Conservation (phyloP, 148 eudicot genomes). For the Chenopodium suecicum region DNA sequence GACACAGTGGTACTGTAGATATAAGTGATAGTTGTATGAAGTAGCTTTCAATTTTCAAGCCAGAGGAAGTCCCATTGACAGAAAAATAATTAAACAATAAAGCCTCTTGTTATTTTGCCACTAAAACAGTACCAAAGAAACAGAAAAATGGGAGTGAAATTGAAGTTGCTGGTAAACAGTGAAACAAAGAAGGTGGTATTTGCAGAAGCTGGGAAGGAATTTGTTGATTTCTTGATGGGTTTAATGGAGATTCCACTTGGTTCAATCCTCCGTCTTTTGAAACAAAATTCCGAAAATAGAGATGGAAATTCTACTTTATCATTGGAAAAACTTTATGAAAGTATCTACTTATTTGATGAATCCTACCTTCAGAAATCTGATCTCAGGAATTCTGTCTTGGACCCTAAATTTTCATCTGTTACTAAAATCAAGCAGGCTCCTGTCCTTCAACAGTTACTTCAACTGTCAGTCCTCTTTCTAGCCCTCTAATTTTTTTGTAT, state of each 20-base stretch:
- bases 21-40: too few relatives aligned
- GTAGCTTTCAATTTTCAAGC: too few relatives aligned
- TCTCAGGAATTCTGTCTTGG: neutral
- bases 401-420: neutral
- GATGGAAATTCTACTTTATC: neutral
- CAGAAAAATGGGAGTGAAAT: neutral
- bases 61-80: too few relatives aligned
- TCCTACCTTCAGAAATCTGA: constrained; percentile 15
- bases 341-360: neutral
- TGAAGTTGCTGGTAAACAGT: constrained; percentile 5
- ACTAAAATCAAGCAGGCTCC: neutral
- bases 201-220: constrained; percentile 15
- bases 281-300: neutral
- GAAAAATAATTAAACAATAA: too few relatives aligned
- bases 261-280: constrained; percentile 7
- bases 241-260: constrained; percentile 21
- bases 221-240: constrained; percentile 17
- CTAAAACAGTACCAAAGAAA: too few relatives aligned
- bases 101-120: too few relatives aligned
- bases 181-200: constrained; percentile 10
- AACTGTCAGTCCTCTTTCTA: neutral
- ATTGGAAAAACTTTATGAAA: constrained; percentile 3
- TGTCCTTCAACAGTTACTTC: neutral
- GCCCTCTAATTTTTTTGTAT: neutral
- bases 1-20: too few relatives aligned